Conservation (phyloP, 257 asterid genomes). For the Nicotiana noctiflora region DNA sequence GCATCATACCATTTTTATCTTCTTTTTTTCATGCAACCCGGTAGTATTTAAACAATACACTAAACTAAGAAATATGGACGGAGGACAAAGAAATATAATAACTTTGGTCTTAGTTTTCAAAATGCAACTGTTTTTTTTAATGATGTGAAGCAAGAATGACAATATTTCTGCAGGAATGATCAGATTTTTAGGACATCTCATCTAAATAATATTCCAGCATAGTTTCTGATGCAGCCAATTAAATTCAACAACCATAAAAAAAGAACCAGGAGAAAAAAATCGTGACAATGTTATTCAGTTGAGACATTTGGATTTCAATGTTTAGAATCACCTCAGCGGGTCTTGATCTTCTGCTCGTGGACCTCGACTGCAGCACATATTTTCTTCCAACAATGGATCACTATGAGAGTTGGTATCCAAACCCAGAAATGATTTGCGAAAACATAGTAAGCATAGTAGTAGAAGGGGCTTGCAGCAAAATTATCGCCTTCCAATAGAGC, state of each 20-base stretch:
- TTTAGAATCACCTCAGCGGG: constrained; percentile 21
- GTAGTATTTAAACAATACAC: background rate
- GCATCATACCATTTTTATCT: background rate
- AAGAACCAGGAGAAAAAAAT: background rate
- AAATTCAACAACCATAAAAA: background rate
- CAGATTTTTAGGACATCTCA: background rate
- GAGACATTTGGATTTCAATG: background rate
- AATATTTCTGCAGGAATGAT: background rate
- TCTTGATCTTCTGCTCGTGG: constrained; percentile 59
- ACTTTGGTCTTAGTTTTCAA: background rate
- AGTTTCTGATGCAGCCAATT: background rate
- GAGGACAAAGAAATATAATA: background rate
- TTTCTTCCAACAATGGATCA: constrained; percentile 67
- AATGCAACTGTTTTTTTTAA: background rate
- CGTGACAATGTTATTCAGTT: background rate
- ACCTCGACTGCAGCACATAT: constrained; percentile 48
- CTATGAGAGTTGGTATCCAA: constrained; percentile 55
- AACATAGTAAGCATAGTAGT: constrained; percentile 61
- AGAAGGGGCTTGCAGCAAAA: constrained; percentile 46
- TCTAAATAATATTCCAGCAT: background rate
- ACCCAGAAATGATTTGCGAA: constrained; percentile 79
- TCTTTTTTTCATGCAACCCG: background rate
- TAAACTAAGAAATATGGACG: background rate
- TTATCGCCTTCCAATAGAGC: constrained; percentile 79
- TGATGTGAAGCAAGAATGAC: background rate